Evolutionary conservation across 2,329 filamentous ascomycete species (phyloP), one percentile per base, ranked within the genome.

Genomic region (Malbranchea cinnamomea): DNA sequence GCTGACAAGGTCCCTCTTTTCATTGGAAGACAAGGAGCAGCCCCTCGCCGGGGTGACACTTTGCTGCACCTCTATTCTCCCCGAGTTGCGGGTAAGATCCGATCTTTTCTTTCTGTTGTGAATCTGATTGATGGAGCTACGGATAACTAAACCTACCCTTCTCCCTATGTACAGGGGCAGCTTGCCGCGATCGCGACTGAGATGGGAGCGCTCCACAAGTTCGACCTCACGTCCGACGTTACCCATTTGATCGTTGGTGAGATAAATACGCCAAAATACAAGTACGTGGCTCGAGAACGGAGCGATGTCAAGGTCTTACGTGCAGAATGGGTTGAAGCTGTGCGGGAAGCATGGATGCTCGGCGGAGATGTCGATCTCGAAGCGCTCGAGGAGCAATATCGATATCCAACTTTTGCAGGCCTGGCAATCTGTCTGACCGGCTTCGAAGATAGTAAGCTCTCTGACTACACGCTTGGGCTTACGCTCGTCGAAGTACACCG

Each of bases 171-270:
- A 25, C 19, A 63, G 57, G 54, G 52, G 21, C 49, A 57, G 32
- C 42, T 62, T 30, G 51, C 53, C 15, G 45, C 52, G 24, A 46
- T 56, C 32, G 79, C 80, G 11, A 56, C 64, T 39, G 73, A 93
- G 49, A 83, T 98, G 63, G 89, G 89, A 40, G 89, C 85, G 29
- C 56, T 69, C 36, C 80, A 92, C 64, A 84, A 80, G 45, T 78
- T 84, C 53, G 85, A 98, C 53, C 71, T 98, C 25, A 95, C 85
- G n/a, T 81, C 80, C 33, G 83, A 94, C 52, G 83, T 92, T 27
- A 95, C 89, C 4, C 89, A 98, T 59, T 73, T 98, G 26, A 70
- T 98, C 39, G 82, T 93, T 37, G 89, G 85, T 51, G 76, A 80
- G 45, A 79, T 83, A 46, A 72, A 87, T 50, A 95, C 87, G 1